Evolutionary conservation across 768 basidiomycete species (phyloP), one percentile per base, ranked within the genome.

Genomic region (Lactifluus subvellereus): DNA sequence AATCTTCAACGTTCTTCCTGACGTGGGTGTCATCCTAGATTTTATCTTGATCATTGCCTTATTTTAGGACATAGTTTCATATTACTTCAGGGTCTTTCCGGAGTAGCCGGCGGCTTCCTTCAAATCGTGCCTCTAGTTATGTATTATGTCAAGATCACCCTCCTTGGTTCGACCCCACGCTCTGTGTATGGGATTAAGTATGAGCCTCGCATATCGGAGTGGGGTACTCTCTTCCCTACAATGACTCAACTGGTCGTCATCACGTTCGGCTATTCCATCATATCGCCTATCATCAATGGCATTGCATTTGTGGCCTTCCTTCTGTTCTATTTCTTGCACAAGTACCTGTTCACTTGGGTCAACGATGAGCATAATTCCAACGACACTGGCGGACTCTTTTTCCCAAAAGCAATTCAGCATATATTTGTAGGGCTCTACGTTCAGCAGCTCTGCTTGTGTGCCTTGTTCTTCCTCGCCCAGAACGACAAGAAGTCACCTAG

Each of bases 331-430:
- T 76, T 85, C 63, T 74, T 92, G 40, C 93, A 90, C 82, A 92
- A 91, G 67, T 76, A 75, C 62, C 67, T 71, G 37, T 75, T 75
- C 68, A 63, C 72, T 13, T 76, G 74, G 74, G 85, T 83, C 64
- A 83, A 84, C 69, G 85, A 90, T 59, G 87, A 93, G 71, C 82
- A 86, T 4, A 71, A 80, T 0, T 74, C 80, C 4, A 77, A 77
- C 54, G 94, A 97, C 59, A 96, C 94, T 0, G 96, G 96, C 42
- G 97, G 97, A 0, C 72, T 91, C 54, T 98, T 97, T 80, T 98
- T 94, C 81, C 95, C 95, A 27, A 91, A 87, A 74, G 96, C 97
- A 5, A 84, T 98, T 32, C 86, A 91, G 54, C 97, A 98, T 70
- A 71, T 96, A 35, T 98, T 98, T 67, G 92, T 94, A 22, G 97